Evolutionary conservation across 2,329 filamentous ascomycete species (phyloP).

Genomic region (Stemphylium beticola): DNA sequence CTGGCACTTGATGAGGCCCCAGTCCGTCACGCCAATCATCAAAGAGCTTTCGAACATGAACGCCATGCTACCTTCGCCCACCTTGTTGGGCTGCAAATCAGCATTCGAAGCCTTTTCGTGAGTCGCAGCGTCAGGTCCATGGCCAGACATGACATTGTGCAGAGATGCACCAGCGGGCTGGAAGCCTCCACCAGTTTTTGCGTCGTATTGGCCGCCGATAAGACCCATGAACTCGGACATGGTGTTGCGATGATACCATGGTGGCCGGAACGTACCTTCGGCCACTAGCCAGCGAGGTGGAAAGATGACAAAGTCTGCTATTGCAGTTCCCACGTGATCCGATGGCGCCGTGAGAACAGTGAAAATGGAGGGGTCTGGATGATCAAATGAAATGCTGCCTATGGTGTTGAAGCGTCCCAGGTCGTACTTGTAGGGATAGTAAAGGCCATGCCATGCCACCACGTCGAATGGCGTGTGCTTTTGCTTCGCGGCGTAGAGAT

Average conservation of each 20-base stretch:
- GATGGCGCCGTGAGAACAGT: constrained; percentile 70
- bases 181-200: constrained; percentile 64
- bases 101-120: constrained; percentile 65
- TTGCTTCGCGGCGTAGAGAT: constrained; percentile 66
- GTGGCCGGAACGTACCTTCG: constrained; percentile 73
- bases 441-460: constrained; percentile 74
- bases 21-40: constrained; percentile 75
- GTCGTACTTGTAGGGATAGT: constrained; percentile 66
- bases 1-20: constrained; percentile 72
- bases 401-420: constrained; percentile 64
- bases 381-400: constrained; percentile 65
- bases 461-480: constrained; percentile 73
- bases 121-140: constrained; percentile 66
- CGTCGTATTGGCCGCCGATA: constrained; percentile 68
- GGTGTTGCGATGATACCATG: constrained; percentile 74
- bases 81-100: constrained; percentile 62
- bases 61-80: constrained; percentile 69
- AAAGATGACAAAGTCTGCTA: constrained; percentile 76
- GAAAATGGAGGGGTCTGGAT: constrained; percentile 71
- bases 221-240: constrained; percentile 74
- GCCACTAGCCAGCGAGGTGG: constrained; percentile 73
- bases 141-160: constrained; percentile 78
- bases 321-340: constrained; percentile 58
- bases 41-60: constrained; percentile 72
- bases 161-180: constrained; percentile 67